A percentile compares a stretch with the other conserved stretches of the same genome.
phyloP scores from a whole-genome alignment of 495 filamentous ascomycete genomes.

The Tetracladium marchalianum region DNA sequence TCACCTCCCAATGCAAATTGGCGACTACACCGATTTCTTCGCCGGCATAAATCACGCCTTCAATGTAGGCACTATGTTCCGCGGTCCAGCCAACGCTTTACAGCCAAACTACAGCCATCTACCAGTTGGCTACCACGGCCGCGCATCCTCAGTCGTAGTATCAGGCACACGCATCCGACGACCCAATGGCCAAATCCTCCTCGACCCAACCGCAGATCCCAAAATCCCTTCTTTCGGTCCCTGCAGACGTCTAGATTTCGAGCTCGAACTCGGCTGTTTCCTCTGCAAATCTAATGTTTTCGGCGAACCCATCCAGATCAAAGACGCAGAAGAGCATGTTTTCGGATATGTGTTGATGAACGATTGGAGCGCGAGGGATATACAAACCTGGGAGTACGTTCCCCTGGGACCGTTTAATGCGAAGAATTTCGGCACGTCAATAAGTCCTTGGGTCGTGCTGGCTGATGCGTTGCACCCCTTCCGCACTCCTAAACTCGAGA shows the following conservation, averaged over 20 bases:
- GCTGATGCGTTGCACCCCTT: conserved; percentile 60
- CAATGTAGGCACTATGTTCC: conserved; percentile 61
- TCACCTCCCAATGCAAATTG: conserved; percentile 74
- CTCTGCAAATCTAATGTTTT: conserved; percentile 54
- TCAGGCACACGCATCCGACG: conserved; percentile 78
- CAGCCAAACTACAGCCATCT: conserved; percentile 88
- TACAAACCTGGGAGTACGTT: conserved; percentile 54
- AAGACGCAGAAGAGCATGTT: conserved; percentile 47
- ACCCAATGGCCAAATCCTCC: conserved; percentile 63
- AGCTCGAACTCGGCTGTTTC: conserved; percentile 78
- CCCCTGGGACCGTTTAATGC: conserved; percentile 54
- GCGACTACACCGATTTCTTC: conserved; percentile 93
- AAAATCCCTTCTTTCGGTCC: conserved; percentile 49
- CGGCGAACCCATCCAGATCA: conserved; percentile 38
- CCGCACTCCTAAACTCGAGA: conserved; percentile 37
- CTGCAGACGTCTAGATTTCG: conserved; percentile 62
- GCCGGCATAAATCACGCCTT: conserved; percentile 76
- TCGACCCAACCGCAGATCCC: conserved; percentile 43
- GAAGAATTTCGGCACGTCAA: conserved; percentile 67
- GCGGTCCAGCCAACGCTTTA: conserved; percentile 64
- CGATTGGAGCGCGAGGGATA: conserved; percentile 59
- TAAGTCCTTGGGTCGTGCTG: conserved; percentile 65
- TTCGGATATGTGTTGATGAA: conserved; percentile 63
- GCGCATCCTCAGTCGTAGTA: conserved; percentile 67
- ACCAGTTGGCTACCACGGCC: conserved; percentile 82